Base-by-base conservation (phyloP, 495 filamentous ascomycete species). In the Penicillium steckii region DNA sequence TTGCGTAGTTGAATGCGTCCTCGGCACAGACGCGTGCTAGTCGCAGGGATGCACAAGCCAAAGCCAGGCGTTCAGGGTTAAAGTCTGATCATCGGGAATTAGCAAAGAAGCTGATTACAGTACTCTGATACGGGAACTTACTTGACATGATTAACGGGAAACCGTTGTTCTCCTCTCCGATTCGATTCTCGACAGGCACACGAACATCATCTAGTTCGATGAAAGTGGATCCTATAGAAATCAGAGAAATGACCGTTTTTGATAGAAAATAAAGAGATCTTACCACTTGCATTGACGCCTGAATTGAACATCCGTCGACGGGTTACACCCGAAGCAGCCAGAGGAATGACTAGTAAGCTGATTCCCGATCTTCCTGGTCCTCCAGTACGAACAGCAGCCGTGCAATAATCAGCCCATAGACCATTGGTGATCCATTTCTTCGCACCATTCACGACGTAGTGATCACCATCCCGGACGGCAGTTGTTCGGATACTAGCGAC, bases 221-320 rank as follows among this genome's bases (percentile, higher is more conserved):
- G 44, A 76, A 77, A 12, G 74, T 78, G 21, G 72, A 75, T 0
- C 76, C 76, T 69, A 25, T 18, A n/a, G n/a, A n/a, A n/a, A n/a
- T n/a, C n/a, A n/a, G n/a, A n/a, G n/a, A n/a, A n/a, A n/a, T n/a
- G n/a, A n/a, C n/a, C n/a, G n/a, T n/a, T n/a, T n/a, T n/a, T n/a
- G n/a, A n/a, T n/a, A n/a, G n/a, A n/a, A n/a, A n/a, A n/a, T n/a
- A n/a, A n/a, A n/a, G n/a, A n/a, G n/a, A n/a, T 35, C 66, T 9
- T 64, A 71, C 70, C 70, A 42, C 70, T 73, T 5, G 72, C 72
- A 51, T 72, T 70, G 0, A 73, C 68, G 12, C 88, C 78, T 8
- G 88, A 91, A 68, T 95, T 93, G 21, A 79, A 80, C 22, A 89
- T 95, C 75, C 90, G 85, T 67, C 90, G 86, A 38, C 82, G 69